phyloP scores from a whole-genome alignment of 163 green algal species.

The Scenedesmus sp. region DNA sequence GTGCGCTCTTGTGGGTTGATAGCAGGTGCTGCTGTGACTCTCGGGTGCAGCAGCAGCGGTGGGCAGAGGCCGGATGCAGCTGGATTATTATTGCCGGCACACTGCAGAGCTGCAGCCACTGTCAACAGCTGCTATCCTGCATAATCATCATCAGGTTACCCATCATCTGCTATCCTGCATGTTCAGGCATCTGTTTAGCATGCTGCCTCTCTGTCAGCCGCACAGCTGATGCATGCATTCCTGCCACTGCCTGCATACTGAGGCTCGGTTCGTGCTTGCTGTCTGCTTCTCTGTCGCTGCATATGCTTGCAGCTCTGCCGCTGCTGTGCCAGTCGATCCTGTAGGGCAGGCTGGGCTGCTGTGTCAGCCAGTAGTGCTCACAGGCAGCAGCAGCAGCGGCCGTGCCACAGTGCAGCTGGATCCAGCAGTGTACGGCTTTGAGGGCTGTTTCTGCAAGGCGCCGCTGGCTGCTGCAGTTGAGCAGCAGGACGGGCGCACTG shows the following conservation, averaged over 20 bases:
- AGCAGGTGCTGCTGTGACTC: too few species aligned
- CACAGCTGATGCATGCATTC: background rate
- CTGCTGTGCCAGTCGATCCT: background rate
- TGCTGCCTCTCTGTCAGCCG: background rate
- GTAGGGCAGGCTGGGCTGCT: background rate
- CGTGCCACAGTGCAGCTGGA: slow-evolving; percentile 42
- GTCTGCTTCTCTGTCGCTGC: background rate
- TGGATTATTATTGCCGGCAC: too few species aligned
- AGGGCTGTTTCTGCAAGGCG: slow-evolving; percentile 38
- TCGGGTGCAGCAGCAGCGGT: too few species aligned
- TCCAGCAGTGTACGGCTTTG: slow-evolving; percentile 33
- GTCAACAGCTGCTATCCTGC: too few species aligned
- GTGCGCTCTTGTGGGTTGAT: too few species aligned
- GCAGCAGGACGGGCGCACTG: background rate
- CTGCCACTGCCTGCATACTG: background rate
- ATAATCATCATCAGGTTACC: too few species aligned
- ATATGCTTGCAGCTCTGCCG: slow-evolving; percentile 16
- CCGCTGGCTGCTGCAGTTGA: background rate
- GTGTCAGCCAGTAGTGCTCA: slow-evolving; percentile 8
- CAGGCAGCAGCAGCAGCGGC: background rate
- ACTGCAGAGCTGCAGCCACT: too few species aligned
- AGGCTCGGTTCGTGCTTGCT: background rate
- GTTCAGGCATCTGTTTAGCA: too few species aligned
- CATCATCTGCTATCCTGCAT: too few species aligned
- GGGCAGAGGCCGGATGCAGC: too few species aligned